Percentiles rank a stretch among this genome's conserved stretches.
These are phyloP conservation scores for Podospora conica DNA, from an alignment of 495 filamentous ascomycete species.

Conservation along the genomic window DNA sequence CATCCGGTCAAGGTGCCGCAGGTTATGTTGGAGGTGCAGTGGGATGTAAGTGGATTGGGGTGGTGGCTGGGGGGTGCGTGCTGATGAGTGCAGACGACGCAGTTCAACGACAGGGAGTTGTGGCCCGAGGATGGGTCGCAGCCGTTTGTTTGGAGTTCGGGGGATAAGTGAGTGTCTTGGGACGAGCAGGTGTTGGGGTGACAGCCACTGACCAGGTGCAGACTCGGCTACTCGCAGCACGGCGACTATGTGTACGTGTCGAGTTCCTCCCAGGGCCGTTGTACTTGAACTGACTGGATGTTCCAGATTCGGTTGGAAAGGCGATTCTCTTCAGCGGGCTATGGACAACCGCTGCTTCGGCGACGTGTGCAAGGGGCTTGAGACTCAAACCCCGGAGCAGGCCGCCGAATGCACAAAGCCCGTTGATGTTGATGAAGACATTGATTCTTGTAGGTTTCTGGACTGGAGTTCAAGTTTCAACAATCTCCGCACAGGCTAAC, in stretches of 20 bases:
- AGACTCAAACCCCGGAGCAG: slow-evolving; percentile 10
- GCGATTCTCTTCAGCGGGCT: slow-evolving; percentile 14
- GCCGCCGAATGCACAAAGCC: slow-evolving; percentile 7
- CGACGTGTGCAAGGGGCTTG: slow-evolving; percentile 14
- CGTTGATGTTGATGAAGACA: slow-evolving; percentile 1
- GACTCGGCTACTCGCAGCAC: slow-evolving; percentile 16
- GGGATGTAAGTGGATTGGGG: slow-evolving; percentile 12
- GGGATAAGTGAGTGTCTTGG: slow-evolving; percentile 22
- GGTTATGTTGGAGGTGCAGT: slow-evolving; percentile 21
- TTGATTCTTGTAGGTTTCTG: slow-evolving; percentile 7
- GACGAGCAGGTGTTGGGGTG: not conserved
- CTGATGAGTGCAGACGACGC: slow-evolving; percentile 21
- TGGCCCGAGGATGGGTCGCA: slow-evolving; percentile 17
- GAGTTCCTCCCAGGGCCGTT: too few relatives aligned
- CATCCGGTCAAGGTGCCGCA: slow-evolving; percentile 20
- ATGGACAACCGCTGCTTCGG: slow-evolving; percentile 15
- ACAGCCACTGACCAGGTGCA: not conserved
- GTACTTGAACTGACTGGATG: not conserved
- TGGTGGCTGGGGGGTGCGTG: not conserved
- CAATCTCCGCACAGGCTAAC: not conserved
- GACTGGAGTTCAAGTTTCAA: too few relatives aligned
- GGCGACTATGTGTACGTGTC: slow-evolving; percentile 17
- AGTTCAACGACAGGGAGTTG: slow-evolving; percentile 34
- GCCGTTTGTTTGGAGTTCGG: slow-evolving; percentile 42
- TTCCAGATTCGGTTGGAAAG: slow-evolving; percentile 12